Percentiles rank a stretch among this genome's conserved stretches.
These are phyloP conservation scores for Niveomyces coronatus DNA, from an alignment of 2,329 filamentous ascomycete species.

Conservation along the genomic window DNA sequence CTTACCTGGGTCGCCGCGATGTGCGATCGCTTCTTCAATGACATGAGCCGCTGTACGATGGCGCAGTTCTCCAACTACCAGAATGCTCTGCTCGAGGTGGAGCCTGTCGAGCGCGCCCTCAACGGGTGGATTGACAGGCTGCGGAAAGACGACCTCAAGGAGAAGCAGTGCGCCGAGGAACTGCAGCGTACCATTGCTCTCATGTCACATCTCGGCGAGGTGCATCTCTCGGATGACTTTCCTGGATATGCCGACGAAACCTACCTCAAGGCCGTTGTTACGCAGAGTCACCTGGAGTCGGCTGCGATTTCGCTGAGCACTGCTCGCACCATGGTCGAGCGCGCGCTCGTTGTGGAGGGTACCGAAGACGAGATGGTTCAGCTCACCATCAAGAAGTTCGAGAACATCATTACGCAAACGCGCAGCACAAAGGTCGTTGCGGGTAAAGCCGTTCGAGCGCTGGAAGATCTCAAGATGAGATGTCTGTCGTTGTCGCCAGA, in stretches of 20 bases:
- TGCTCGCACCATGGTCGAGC: constrained; percentile 55
- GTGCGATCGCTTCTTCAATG: constrained; percentile 73
- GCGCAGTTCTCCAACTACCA: constrained; percentile 72
- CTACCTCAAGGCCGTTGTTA: constrained; percentile 63
- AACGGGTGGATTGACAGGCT: constrained; percentile 82
- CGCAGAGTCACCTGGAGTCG: constrained; percentile 75
- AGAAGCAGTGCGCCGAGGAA: constrained; percentile 71
- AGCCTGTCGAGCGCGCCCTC: constrained; percentile 80
- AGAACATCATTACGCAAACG: constrained; percentile 62
- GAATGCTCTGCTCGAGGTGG: constrained; percentile 73
- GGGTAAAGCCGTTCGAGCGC: constrained; percentile 63
- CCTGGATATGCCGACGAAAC: constrained; percentile 69
- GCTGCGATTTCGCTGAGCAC: constrained; percentile 58
- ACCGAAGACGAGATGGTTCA: constrained; percentile 54
- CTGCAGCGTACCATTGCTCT: constrained; percentile 76
- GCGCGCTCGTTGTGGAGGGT: constrained; percentile 40
- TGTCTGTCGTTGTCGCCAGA: constrained; percentile 64
- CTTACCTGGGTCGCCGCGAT: constrained; percentile 74
- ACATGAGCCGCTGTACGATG: constrained; percentile 67
- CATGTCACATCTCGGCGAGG: constrained; percentile 75
- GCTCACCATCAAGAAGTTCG: constrained; percentile 60
- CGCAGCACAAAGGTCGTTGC: constrained; percentile 76
- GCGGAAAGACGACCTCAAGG: constrained; percentile 75
- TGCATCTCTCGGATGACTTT: constrained; percentile 61
- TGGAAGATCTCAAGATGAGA: constrained; percentile 67